phyloP scores from a whole-genome alignment of 257 asterid genomes.

The Ilex aquifolium region DNA sequence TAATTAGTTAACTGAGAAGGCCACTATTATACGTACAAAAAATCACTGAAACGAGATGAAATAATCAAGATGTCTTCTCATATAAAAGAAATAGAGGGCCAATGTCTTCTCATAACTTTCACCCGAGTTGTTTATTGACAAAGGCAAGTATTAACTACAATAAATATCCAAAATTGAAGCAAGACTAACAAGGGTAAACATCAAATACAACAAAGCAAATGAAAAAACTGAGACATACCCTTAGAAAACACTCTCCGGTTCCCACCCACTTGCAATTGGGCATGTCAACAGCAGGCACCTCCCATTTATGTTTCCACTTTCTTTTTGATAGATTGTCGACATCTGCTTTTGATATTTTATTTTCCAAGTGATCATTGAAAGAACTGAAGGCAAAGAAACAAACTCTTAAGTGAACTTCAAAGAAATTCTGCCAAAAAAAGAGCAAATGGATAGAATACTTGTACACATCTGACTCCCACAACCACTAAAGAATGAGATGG shows the following conservation, averaged over 20 bases:
- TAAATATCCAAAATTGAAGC: no score
- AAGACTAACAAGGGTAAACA: no score
- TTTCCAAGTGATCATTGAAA: constrained; percentile 56
- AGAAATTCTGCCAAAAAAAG: constrained; percentile 4
- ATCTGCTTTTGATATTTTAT: constrained; percentile 51
- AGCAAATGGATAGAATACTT: constrained; percentile 2
- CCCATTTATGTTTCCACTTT: constrained; percentile 80
- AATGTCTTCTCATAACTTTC: no score
- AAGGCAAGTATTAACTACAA: no score
- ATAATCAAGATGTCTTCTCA: no score
- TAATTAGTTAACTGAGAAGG: no score
- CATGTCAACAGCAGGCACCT: constrained; percentile 52
- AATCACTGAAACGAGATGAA: no score
- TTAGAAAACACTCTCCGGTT: constrained; percentile 56
- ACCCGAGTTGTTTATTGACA: no score
- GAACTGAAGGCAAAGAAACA: constrained; percentile 38
- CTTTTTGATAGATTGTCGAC: constrained; percentile 36
- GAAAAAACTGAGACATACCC: constrained; percentile 35
- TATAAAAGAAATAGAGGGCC: no score
- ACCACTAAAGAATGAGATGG: background rate
- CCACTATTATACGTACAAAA: no score
- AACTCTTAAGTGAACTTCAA: constrained; percentile 4
- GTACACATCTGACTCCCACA: constrained; percentile 4
- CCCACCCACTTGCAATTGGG: constrained; percentile 80
- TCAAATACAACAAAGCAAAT: no score